Percentiles rank a stretch among this genome's conserved stretches.
These are phyloP conservation scores for Geranomyces michiganensis DNA, from an alignment of 192 early-diverging fungal genomes.

Conservation along the genomic window DNA sequence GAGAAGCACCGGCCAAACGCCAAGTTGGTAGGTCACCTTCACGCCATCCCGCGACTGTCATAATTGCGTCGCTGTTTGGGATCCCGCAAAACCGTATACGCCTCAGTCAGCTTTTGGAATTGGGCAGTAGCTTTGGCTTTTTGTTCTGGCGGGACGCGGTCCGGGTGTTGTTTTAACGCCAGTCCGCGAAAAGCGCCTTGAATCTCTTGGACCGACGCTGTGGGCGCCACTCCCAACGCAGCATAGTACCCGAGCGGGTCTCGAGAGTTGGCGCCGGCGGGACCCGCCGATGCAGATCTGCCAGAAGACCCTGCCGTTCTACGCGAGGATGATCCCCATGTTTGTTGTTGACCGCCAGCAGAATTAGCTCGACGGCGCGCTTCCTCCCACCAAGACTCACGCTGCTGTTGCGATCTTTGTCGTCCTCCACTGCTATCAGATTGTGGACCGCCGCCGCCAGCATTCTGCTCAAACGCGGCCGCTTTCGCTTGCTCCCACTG, in stretches of 20 bases:
- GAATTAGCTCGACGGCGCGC: constrained; percentile 10
- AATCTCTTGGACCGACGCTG: constrained; percentile 27
- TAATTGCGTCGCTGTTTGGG: background rate
- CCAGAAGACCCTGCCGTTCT: background rate
- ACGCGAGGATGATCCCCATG: background rate
- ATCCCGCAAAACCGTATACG: constrained; percentile 24
- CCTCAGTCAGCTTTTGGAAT: constrained; percentile 25
- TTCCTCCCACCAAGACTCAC: constrained; percentile 21
- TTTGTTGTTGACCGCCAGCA: constrained; percentile 5
- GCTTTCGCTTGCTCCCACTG: background rate
- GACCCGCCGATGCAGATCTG: background rate
- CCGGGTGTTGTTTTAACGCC: constrained; percentile 26
- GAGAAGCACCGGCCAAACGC: no score
- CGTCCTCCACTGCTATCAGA: background rate
- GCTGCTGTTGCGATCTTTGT: background rate
- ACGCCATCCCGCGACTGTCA: background rate
- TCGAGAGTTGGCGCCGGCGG: background rate
- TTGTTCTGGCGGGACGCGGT: constrained; percentile 11
- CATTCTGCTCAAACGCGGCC: background rate
- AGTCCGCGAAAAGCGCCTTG: constrained; percentile 21
- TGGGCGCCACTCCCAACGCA: constrained; percentile 8
- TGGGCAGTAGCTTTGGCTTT: constrained; percentile 21
- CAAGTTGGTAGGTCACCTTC: no score
- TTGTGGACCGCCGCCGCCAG: constrained; percentile 1
- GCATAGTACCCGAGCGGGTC: constrained; percentile 21